These are phyloP conservation scores for Prasinococcaceae sp. DNA, from an alignment of 139 green algal species.

Conservation along the genomic window DNA sequence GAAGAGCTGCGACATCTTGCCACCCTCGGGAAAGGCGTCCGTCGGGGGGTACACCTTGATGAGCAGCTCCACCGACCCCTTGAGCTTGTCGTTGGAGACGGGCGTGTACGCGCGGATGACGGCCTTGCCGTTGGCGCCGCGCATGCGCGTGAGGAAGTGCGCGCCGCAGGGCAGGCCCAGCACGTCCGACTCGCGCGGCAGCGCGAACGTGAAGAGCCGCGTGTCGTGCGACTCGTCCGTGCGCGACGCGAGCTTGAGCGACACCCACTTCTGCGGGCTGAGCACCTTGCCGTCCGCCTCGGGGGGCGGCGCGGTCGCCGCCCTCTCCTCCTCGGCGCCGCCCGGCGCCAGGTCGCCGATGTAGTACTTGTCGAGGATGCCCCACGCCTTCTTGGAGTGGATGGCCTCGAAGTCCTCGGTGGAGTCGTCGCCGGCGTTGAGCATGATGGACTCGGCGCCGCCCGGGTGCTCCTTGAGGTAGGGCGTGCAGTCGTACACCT, in stretches of 20 bases:
- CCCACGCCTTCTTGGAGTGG: conserved; percentile 29
- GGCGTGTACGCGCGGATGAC: conserved; percentile 89
- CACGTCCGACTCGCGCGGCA: conserved; percentile 56
- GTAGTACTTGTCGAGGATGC: conserved; percentile 28
- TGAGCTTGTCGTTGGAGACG: conserved; percentile 45
- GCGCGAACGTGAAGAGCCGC: conserved; percentile 68
- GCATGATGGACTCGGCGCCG: conserved; percentile 32
- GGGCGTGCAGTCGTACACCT: conserved; percentile 36
- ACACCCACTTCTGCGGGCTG: conserved; percentile 18
- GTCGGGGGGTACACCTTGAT: conserved; percentile 59
- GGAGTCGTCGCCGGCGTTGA: conserved; percentile 34
- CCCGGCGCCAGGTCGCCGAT: conserved; percentile 22
- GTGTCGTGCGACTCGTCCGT: conserved; percentile 68
- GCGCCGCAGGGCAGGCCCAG: conserved; percentile 74
- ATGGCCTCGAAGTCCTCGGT: conserved; percentile 44
- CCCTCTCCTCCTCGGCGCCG: background rate
- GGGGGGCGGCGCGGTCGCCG: background rate
- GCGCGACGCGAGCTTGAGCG: conserved; percentile 6
- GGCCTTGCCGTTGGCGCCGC: conserved; percentile 50
- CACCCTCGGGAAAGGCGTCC: conserved; percentile 67
- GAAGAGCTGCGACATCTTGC: conserved; percentile 52
- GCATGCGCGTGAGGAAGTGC: conserved; percentile 65
- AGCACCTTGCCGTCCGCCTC: background rate
- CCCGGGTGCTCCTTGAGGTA: conserved; percentile 38
- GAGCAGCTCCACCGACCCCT: conserved; percentile 80